Conservation (phyloP, 306 rosid genomes). For the Sindora glabra region DNA sequence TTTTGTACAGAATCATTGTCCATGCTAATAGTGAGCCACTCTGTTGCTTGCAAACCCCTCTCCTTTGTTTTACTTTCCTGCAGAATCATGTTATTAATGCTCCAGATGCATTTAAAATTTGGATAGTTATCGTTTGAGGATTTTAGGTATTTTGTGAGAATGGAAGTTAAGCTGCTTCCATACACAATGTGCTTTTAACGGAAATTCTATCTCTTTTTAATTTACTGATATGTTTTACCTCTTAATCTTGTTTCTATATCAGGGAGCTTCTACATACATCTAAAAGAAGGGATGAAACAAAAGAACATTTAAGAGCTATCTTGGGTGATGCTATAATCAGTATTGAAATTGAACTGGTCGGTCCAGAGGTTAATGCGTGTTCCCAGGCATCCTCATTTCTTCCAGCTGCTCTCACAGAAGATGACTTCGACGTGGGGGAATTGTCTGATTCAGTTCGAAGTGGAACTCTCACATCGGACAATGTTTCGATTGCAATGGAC, state of each 20-base stretch:
- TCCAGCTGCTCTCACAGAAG: conserved; percentile 60
- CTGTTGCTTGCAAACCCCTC: too few species aligned
- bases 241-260: conserved; percentile 16
- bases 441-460: conserved; percentile 28
- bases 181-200: too few species aligned
- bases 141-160: too few species aligned
- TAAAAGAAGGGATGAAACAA: conserved; percentile 65
- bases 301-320: conserved; percentile 29
- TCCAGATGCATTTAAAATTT: too few species aligned
- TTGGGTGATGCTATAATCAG: conserved; percentile 50
- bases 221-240: conserved; percentile 8
- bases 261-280: conserved; percentile 81
- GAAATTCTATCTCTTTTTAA: neutral
- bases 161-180: too few species aligned
- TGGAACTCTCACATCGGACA: conserved; percentile 41
- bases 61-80: too few species aligned
- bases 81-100: too few species aligned
- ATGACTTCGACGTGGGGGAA: conserved; percentile 35
- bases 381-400: conserved; percentile 63
- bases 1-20: too few species aligned
- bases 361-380: conserved; percentile 49
- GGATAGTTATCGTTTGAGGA: too few species aligned
- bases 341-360: conserved; percentile 66
- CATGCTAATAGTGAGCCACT: too few species aligned
- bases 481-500: conserved; percentile 57